Percentiles rank a stretch among this genome's conserved stretches.
These are phyloP conservation scores for Ampelomyces quisqualis DNA, from an alignment of 2,329 filamentous ascomycete species.

Conservation along the genomic window DNA sequence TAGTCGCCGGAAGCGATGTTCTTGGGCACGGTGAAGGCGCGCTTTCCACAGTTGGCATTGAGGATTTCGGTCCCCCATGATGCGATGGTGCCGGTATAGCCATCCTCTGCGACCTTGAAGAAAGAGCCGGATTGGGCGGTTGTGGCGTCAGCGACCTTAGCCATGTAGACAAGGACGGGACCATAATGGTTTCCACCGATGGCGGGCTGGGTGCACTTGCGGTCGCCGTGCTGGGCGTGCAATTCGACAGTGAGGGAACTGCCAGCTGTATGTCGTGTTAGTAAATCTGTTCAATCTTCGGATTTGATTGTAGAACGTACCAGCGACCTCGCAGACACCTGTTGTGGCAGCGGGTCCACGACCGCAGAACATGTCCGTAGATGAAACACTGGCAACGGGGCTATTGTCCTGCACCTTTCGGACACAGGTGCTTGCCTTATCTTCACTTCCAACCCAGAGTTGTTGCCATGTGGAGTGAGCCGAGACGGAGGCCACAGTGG, in stretches of 20 bases:
- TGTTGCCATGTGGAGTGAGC: slow-evolving; percentile 45
- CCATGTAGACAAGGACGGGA: slow-evolving; percentile 43
- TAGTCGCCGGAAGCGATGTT: slow-evolving; percentile 37
- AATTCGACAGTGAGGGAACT: slow-evolving; percentile 40
- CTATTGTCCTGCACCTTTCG: slow-evolving; percentile 41
- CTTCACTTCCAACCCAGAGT: slow-evolving; percentile 40
- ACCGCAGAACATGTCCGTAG: slow-evolving; percentile 41
- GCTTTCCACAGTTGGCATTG: slow-evolving; percentile 44
- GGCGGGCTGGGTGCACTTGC: slow-evolving; percentile 35
- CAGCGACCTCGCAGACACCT: slow-evolving; percentile 38
- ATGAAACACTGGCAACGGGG: slow-evolving; percentile 33
- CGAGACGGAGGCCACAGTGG: slow-evolving; percentile 37
- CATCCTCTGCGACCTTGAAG: slow-evolving; percentile 44
- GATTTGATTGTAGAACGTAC: slow-evolving; percentile 16
- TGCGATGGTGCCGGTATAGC: slow-evolving; percentile 38
- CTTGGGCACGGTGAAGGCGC: slow-evolving; percentile 40
- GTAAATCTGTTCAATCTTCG: neutral
- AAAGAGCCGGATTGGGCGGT: slow-evolving; percentile 34
- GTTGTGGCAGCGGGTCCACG: slow-evolving; percentile 28
- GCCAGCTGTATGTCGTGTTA: slow-evolving; percentile 30
- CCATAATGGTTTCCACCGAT: slow-evolving; percentile 45
- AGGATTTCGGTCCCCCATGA: slow-evolving; percentile 44
- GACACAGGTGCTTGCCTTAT: slow-evolving; percentile 33
- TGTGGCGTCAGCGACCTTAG: slow-evolving; percentile 40
- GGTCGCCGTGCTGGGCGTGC: slow-evolving; percentile 40